Evolutionary conservation across 306 rosid genomes (phyloP).

Genomic region (Cicer pinnatifidum): DNA sequence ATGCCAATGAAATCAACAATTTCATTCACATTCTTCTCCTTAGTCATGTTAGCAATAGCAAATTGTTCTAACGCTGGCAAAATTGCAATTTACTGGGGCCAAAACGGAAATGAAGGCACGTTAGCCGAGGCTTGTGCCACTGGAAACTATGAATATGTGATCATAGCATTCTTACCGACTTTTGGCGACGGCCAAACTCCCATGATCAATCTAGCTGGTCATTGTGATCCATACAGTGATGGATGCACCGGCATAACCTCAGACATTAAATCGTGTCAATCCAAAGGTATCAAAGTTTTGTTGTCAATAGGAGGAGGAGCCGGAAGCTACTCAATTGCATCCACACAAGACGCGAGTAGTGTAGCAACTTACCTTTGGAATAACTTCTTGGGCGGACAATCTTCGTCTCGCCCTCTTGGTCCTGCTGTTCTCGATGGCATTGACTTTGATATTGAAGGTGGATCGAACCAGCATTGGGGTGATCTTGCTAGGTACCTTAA

Average conservation of each 20-base stretch:
- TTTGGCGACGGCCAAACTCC: conserved; percentile 50
- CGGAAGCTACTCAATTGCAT: conserved; percentile 48
- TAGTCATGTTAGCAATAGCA: conserved; percentile 41
- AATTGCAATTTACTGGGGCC: conserved; percentile 55
- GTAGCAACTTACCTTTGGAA: conserved; percentile 56
- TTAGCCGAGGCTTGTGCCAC: conserved; percentile 45
- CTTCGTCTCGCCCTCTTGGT: conserved; percentile 53
- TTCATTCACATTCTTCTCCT: conserved; percentile 33
- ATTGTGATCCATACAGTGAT: conserved; percentile 47
- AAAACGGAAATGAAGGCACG: conserved; percentile 49
- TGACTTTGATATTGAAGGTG: conserved; percentile 43
- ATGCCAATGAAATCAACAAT: conserved; percentile 39
- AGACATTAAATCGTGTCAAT: conserved; percentile 54
- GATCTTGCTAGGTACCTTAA: conserved; percentile 28
- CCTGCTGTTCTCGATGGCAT: conserved; percentile 51
- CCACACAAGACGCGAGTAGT: conserved; percentile 41
- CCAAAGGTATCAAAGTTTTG: conserved; percentile 52
- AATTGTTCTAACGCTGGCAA: conserved; percentile 37
- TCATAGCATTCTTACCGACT: conserved; percentile 51
- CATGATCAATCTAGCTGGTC: conserved; percentile 48
- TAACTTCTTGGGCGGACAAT: conserved; percentile 54
- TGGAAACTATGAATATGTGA: conserved; percentile 46
- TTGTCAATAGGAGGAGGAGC: conserved; percentile 54
- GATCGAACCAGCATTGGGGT: conserved; percentile 22
- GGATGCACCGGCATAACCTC: conserved; percentile 46